A percentile compares a stretch with the other conserved stretches of the same genome.
Conservation (phyloP, 2,329 filamentous ascomycete species). For the Calonectria pteridis region DNA sequence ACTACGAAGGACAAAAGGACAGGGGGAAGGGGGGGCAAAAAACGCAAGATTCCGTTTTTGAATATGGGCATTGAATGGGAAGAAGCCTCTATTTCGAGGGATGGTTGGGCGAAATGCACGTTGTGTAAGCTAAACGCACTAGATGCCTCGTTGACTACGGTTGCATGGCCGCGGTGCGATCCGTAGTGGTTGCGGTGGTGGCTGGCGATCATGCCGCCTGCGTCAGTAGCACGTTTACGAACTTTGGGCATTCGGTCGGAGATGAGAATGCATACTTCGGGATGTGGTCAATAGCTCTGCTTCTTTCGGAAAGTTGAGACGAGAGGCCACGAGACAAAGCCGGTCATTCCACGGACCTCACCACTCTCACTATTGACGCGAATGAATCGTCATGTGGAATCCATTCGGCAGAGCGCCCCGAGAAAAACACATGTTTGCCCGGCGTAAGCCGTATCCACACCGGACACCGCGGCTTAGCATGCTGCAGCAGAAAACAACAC, state of each 20-base stretch:
- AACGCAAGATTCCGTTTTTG: neutral
- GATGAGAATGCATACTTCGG: neutral
- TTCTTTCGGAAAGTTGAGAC: neutral
- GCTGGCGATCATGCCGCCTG: neutral
- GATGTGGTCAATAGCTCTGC: neutral
- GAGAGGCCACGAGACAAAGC: neutral
- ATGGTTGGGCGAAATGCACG: neutral
- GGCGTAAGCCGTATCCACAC: slow-evolving; percentile 21
- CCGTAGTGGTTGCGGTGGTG: slow-evolving; percentile 1
- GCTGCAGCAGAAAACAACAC: neutral
- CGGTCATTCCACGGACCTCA: neutral
- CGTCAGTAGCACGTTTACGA: neutral
- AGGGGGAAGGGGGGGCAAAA: neutral
- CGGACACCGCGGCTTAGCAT: slow-evolving; percentile 15
- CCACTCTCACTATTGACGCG: neutral
- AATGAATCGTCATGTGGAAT: neutral
- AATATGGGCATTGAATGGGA: neutral
- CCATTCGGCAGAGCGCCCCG: neutral
- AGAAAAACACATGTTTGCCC: neutral
- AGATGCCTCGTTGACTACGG: neutral
- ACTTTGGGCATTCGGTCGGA: neutral
- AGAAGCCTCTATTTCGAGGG: neutral
- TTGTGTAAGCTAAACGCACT: neutral
- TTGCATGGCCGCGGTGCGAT: neutral
- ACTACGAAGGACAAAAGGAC: neutral